These are phyloP conservation scores for Acaromyces ingoldii DNA, from an alignment of 1,284 basidiomycete genomes.

Conservation along the genomic window DNA sequence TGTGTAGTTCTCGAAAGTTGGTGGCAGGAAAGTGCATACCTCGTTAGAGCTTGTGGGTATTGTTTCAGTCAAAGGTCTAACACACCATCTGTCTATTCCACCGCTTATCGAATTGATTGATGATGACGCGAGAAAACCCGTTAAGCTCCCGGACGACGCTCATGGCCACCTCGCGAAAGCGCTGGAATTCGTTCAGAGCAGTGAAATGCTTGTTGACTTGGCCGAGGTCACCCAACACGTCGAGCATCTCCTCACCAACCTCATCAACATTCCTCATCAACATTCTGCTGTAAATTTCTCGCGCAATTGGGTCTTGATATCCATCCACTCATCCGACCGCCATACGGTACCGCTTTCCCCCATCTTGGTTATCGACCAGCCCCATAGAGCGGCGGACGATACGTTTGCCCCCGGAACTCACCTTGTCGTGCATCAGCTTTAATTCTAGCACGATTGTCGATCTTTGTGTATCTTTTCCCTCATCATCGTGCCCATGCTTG, in stretches of 20 bases:
- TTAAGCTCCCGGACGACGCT: slow-evolving; percentile 72
- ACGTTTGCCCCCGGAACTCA: slow-evolving; percentile 57
- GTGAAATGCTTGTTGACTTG: slow-evolving; percentile 82
- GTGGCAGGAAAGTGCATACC: slow-evolving; percentile 65
- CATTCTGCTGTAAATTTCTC: no score
- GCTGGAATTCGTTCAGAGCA: slow-evolving; percentile 64
- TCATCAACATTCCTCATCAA: no score
- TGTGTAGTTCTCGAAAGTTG: slow-evolving; percentile 61
- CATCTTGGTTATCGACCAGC: slow-evolving; percentile 2
- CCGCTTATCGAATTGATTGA: slow-evolving; percentile 75
- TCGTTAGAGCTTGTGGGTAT: slow-evolving; percentile 72
- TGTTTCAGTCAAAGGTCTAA: slow-evolving; percentile 76
- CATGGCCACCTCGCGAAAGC: slow-evolving; percentile 71
- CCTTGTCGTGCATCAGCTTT: no score
- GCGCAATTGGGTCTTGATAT: no score
- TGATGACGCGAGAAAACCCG: slow-evolving; percentile 61
- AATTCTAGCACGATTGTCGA: no score
- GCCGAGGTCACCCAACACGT: slow-evolving; percentile 59
- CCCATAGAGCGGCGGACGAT: slow-evolving; percentile 14
- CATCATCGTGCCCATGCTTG: no score
- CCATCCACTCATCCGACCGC: no score
- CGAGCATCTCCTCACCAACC: no score
- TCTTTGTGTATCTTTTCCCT: no score
- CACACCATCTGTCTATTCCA: slow-evolving; percentile 69
- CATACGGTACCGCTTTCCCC: not conserved